Evolutionary conservation across 2,329 filamentous ascomycete genomes (phyloP).

Genomic region (Sclerotinia sclerotiorum): DNA sequence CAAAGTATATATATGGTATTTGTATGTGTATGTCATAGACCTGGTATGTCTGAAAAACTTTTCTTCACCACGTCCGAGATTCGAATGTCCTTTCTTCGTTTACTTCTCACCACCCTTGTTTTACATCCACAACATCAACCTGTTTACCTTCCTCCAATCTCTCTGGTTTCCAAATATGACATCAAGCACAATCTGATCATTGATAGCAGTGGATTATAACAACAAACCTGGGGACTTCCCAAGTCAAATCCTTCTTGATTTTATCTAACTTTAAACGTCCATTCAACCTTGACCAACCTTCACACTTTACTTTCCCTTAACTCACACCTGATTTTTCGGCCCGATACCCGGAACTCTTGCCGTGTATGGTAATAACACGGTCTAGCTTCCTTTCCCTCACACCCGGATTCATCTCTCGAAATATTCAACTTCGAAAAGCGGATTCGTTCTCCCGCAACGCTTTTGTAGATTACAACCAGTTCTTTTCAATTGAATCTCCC

Average conservation of each 20-base stretch:
- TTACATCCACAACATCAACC: neutral
- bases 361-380: neutral
- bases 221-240: too few relatives aligned
- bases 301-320: neutral
- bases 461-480: neutral
- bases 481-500: neutral
- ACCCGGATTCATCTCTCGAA: neutral
- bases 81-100: neutral
- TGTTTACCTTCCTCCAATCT: neutral
- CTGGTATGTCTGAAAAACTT: neutral
- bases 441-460: neutral
- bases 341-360: neutral
- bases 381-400: neutral
- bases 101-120: neutral
- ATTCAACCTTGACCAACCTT: neutral
- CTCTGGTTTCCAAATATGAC: neutral
- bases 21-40: neutral
- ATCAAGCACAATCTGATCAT: neutral
- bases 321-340: neutral
- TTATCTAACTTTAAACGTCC: neutral
- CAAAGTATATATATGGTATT: conserved; percentile 2
- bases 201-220: neutral
- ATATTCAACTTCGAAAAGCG: neutral
- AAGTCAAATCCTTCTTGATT: neutral
- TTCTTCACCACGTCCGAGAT: neutral